Base-by-base conservation (phyloP, 139 green algal genomes). In the Closterium sp. region DNA sequence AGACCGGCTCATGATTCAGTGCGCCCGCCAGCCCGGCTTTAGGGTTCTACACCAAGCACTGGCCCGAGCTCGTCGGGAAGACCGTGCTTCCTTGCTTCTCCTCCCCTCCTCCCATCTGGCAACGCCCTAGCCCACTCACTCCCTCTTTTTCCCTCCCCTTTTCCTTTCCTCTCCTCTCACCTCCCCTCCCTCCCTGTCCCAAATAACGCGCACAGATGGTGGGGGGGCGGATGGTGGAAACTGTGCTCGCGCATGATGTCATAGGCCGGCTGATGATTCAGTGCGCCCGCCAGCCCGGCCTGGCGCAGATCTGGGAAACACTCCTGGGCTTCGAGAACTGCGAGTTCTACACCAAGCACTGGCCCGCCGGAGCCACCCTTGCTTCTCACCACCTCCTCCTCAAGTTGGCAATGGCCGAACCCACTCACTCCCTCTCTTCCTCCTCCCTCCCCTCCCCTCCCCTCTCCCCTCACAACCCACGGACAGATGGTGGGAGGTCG, bases 181-280 rank as follows among this genome's bases (percentile, higher is more conserved):
- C 45, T 22, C 45, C 45, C 45, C 45, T 70, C 11, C 11, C 45
- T 87, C 32, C 32, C 32, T n/a, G n/a, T n/a, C n/a, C n/a, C n/a
- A n/a, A n/a, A n/a, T n/a, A n/a, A n/a, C n/a, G n/a, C n/a, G n/a
- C n/a, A 86, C 73, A 92, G 89, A 62, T 92, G 79, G 90, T 92
- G 70, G 95, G 94, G 45, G 31, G 90, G 29, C 31, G 92, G 9
- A 17, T 91, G 24, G 93, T 96, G 13, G 91, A 96, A 89, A 96
- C 95, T 38, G 92, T 96, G 85, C 94, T 96, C 9, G 89, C 93
- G 29, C 93, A 95, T 86, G 95, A 96, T 32, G 93, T 96, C 21
- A 95, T 96, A 73, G 95, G 95, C 9, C 92, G 95, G 70, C 86
- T 97, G 11, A 97, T 97, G 95, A 95, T 97, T 88, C 94, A 95